A percentile compares a stretch with the other conserved stretches of the same genome.
These are phyloP conservation scores for Wallacemonas sp. DNA, from an alignment of 208 protist species.

Conservation along the genomic window DNA sequence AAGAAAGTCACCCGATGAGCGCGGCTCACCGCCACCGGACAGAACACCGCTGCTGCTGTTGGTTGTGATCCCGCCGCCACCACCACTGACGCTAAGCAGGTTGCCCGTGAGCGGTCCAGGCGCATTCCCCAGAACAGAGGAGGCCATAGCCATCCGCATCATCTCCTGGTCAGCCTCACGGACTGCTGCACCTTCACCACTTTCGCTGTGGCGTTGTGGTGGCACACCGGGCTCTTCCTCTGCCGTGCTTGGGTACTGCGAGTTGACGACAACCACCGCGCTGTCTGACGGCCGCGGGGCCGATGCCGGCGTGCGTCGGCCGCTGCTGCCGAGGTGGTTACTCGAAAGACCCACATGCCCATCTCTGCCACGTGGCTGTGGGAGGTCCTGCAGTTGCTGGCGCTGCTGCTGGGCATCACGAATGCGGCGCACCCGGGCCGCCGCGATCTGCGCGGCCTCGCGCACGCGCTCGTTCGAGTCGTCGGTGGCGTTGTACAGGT, in stretches of 20 bases:
- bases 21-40: neutral
- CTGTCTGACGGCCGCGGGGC: neutral
- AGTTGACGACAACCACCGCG: neutral
- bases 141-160: neutral
- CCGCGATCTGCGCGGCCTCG: constrained; percentile 34
- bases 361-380: neutral
- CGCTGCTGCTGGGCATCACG: constrained; percentile 21
- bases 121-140: neutral
- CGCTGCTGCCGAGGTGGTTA: neutral
- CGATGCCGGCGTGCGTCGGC: neutral
- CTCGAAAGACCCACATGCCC: neutral
- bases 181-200: too few species aligned
- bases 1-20: too few species aligned
- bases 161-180: neutral
- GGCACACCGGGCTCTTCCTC: too few species aligned
- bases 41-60: neutral
- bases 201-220: too few species aligned
- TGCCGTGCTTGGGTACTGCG: too few species aligned
- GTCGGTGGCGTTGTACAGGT: constrained; percentile 51
- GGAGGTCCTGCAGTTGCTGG: neutral
- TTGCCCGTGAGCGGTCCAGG: too few species aligned
- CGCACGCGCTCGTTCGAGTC: constrained; percentile 25
- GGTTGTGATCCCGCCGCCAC: neutral
- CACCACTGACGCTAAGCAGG: too few species aligned
- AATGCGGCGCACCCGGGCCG: constrained; percentile 28